Base-by-base conservation (phyloP, 2,329 filamentous ascomycete genomes). In the Cordyceps tenuipes region DNA sequence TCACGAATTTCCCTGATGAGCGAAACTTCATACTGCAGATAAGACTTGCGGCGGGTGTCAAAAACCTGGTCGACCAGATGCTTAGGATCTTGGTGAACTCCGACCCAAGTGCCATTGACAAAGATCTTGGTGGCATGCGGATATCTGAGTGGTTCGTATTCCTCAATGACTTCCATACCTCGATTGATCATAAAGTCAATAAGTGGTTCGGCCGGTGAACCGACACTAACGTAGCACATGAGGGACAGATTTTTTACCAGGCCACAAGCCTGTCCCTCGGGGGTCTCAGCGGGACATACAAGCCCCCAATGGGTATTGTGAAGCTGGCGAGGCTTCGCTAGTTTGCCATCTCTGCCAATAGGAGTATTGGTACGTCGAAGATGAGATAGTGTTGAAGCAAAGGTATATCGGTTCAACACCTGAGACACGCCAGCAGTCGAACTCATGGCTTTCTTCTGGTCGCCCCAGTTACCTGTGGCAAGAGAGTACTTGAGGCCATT, bases 241-340 rank as follows among this genome's bases (percentile, higher is more conserved):
- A 99, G 81, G 6, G 94, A 92, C 71, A 99, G 71, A 70, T 99
- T 99, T 81, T 99, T 99, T 74, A 99, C 94, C 64, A 99, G 79
- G 76, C 94, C 94, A 78, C 94, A 99, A 75, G 94, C 94, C 73
- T 99, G 94, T 64, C 94, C 94, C 82, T 99, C 94, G 26, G 94
- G 94, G 17, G 94, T 99, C 73, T 99, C 94, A 34, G 94, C 93
- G 34, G 94, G 94, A 73, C 94, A 99, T 19, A 99, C 93, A 67
- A 97, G 78, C 64, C 94, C 94, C 94, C 94, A 99, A 71, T 99
- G 94, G 7, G 93, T 97, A 74, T 97, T 97, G 79, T 99, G 94
- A 64, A 99, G 82, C 76, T 99, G 95, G 62, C 94, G 89, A 44
- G 94, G 94, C 75, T 99, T 99, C 46, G 95, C 95, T 66, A 99